phyloP scores from a whole-genome alignment of 1,284 basidiomycete genomes.

The Papiliotrema laurentii region DNA sequence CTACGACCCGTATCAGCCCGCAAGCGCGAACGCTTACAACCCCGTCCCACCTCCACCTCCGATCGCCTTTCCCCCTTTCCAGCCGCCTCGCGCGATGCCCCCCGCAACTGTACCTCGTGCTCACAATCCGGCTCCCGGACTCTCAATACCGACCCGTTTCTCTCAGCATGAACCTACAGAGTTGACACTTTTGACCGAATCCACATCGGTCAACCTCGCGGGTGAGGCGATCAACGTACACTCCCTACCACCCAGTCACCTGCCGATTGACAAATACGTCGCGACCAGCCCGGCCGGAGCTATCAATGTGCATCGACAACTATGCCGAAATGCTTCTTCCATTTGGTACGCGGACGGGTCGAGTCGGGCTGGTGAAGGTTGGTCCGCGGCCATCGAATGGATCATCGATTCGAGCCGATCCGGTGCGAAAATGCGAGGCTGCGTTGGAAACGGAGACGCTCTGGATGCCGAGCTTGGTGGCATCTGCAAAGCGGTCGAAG shows the following conservation, averaged over 20 bases:
- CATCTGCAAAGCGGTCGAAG: conserved; percentile 43
- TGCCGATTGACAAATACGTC: conserved; percentile 44
- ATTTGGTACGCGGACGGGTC: conserved; percentile 46
- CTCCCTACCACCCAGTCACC: conserved; percentile 33
- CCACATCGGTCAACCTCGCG: conserved; percentile 24
- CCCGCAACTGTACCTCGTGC: conserved; percentile 5
- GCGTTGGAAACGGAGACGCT: conserved; percentile 33
- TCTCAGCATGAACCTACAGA: conserved; percentile 3
- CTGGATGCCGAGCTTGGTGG: conserved; percentile 44
- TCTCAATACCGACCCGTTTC: neutral
- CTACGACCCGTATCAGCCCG: conserved; percentile 21
- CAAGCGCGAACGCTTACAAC: conserved; percentile 5
- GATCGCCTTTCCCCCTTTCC: neutral
- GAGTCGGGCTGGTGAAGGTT: conserved; percentile 44
- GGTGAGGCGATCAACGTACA: conserved; percentile 29
- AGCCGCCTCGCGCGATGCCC: neutral
- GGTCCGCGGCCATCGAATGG: conserved; percentile 47
- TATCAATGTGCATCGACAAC: conserved; percentile 36
- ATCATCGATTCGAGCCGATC: conserved; percentile 31
- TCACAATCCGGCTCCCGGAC: neutral
- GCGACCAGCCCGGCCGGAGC: conserved; percentile 37
- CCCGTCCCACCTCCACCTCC: conserved; percentile 10
- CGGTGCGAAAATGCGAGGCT: conserved; percentile 40
- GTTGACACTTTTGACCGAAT: conserved; percentile 27
- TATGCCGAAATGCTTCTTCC: conserved; percentile 25